Conservation (phyloP, 73 alveolate species). For the Paramecium sexaurelia region DNA sequence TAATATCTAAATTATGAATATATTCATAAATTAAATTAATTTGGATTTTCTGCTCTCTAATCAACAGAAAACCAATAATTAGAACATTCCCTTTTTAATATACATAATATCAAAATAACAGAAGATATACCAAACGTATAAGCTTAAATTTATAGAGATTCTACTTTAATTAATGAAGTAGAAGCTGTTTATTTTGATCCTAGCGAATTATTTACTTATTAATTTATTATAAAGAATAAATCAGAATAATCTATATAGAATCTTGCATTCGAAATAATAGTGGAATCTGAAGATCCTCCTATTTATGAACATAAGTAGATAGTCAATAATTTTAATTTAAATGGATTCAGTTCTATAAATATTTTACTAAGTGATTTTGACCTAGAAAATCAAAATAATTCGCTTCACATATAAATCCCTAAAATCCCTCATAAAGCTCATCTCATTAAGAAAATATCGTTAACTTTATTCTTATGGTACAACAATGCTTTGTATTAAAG, state of each 20-base stretch:
- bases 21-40: background rate
- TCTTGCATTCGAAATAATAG: background rate
- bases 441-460: background rate
- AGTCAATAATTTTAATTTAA: background rate
- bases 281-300: slow-evolving; percentile 62
- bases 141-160: slow-evolving; percentile 1
- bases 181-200: slow-evolving; percentile 55
- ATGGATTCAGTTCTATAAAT: slow-evolving; percentile 23
- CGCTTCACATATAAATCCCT: background rate
- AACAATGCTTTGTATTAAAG: background rate
- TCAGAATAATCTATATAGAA: background rate
- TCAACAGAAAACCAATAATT: background rate
- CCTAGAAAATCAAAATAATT: background rate
- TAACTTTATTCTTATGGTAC: slow-evolving; percentile 17
- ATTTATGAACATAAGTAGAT: slow-evolving; percentile 4
- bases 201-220: slow-evolving; percentile 17
- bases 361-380: background rate
- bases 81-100: background rate
- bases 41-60: slow-evolving; percentile 2
- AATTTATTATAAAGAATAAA: slow-evolving; percentile 1
- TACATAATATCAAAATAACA: background rate
- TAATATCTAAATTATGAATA: background rate
- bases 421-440: background rate
- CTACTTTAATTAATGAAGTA: slow-evolving; percentile 3
- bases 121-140: background rate